phyloP scores from a whole-genome alignment of 352 stramenopile species.

The Pythium folliculosum region DNA sequence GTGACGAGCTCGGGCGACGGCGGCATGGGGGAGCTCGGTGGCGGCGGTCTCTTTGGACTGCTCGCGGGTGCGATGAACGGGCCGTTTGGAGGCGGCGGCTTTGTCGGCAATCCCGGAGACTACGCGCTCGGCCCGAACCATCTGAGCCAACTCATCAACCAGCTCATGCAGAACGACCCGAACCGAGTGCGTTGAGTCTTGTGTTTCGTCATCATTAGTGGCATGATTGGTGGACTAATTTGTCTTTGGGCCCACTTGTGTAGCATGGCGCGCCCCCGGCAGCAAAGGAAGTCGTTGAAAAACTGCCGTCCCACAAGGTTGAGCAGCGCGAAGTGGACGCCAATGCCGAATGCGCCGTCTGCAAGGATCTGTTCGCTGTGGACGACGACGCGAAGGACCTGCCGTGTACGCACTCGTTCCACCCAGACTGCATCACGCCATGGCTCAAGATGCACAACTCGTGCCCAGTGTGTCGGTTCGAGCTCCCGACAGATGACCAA shows the following conservation, averaged over 20 bases:
- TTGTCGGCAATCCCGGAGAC: conserved; percentile 70
- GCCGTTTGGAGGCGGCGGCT: conserved; percentile 29
- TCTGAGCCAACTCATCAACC: conserved; percentile 78
- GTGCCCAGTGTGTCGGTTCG: conserved; percentile 82
- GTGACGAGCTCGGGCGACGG: conserved; percentile 60
- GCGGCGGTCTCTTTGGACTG: conserved; percentile 37
- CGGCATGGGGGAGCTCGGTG: conserved; percentile 33
- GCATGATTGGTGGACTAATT: not conserved
- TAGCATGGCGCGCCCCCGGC: conserved; percentile 81
- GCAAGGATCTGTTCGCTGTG: conserved; percentile 85
- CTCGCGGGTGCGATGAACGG: conserved; percentile 57
- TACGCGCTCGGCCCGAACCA: conserved; percentile 83
- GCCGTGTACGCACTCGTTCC: conserved; percentile 78
- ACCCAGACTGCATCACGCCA: conserved; percentile 85
- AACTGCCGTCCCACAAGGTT: conserved; percentile 74
- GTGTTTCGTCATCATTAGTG: not conserved
- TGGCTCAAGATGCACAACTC: conserved; percentile 90
- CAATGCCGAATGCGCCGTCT: conserved; percentile 82
- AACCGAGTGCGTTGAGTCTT: conserved; percentile 58
- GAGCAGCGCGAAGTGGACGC: conserved; percentile 70
- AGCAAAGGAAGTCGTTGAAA: conserved; percentile 74
- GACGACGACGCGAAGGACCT: conserved; percentile 74
- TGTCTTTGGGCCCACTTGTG: not conserved
- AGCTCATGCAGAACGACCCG: conserved; percentile 88
- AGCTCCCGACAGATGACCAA: conserved; percentile 81